A percentile compares a stretch with the other conserved stretches of the same genome.
Conservation (phyloP, 495 filamentous ascomycete genomes). For the Aspergillus saccharolyticus region DNA sequence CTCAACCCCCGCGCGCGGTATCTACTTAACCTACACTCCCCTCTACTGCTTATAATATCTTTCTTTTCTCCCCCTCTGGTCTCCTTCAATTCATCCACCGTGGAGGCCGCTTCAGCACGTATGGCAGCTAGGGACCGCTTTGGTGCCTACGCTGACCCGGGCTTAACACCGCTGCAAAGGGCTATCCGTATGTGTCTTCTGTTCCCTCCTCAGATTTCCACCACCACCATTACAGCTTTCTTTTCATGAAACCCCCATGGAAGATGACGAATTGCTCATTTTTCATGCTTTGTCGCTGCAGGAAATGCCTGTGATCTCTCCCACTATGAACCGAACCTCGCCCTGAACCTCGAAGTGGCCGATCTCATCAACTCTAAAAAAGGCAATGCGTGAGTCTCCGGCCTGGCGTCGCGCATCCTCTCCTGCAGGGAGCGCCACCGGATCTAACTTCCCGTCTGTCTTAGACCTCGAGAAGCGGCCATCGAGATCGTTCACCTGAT, state of each 20-base stretch:
- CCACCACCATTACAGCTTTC: neutral
- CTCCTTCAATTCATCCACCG: conserved; percentile 27
- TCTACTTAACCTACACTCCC: conserved; percentile 9
- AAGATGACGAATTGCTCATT: conserved; percentile 3
- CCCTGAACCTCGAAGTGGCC: conserved; percentile 91
- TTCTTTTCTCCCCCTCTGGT: conserved; percentile 10
- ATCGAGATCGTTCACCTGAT: conserved; percentile 90
- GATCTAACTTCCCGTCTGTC: neutral
- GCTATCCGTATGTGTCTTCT: conserved; percentile 64
- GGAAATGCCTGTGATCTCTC: conserved; percentile 91
- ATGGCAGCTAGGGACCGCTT: conserved; percentile 96
- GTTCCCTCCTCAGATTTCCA: too few relatives aligned
- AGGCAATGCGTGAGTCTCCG: conserved; percentile 68
- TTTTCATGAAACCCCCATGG: neutral
- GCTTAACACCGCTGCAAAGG: conserved; percentile 80
- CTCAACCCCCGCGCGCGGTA: conserved; percentile 3
- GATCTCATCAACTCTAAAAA: conserved; percentile 98
- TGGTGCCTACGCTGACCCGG: conserved; percentile 71
- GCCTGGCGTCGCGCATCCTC: neutral
- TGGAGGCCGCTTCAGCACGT: conserved; percentile 95
- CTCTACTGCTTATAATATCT: conserved; percentile 6
- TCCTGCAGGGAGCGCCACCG: conserved; percentile 15
- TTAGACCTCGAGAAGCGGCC: conserved; percentile 88
- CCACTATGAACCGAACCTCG: conserved; percentile 96
- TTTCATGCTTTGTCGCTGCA: conserved; percentile 16